A percentile compares a stretch with the other conserved stretches of the same genome.
Conservation (phyloP, 169 alveolate genomes). For the Plasmodium malariae region DNA sequence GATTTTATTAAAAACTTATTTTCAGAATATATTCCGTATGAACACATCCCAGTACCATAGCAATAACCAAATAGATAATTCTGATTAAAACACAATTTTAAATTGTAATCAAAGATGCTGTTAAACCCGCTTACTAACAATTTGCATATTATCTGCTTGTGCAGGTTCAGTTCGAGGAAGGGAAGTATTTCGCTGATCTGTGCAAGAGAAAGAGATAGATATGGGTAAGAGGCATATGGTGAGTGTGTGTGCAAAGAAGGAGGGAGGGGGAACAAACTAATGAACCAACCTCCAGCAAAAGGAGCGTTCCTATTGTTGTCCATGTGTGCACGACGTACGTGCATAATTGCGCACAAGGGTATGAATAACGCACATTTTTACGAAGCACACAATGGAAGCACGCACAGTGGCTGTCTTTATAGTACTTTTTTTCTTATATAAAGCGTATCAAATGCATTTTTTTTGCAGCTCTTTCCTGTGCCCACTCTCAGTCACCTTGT, state of each 20-base stretch:
- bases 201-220: not conserved
- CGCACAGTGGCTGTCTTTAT: too few relatives aligned
- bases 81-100: slow-evolving; percentile 63
- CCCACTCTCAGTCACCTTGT: too few relatives aligned
- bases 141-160: slow-evolving; percentile 76
- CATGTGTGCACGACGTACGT: too few relatives aligned
- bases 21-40: slow-evolving; percentile 58
- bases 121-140: slow-evolving; percentile 68
- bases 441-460: not conserved
- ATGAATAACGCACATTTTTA: too few relatives aligned
- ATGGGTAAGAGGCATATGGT: not conserved
- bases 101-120: slow-evolving; percentile 60
- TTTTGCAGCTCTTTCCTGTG: not conserved
- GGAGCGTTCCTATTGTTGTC: too few relatives aligned
- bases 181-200: slow-evolving; percentile 76
- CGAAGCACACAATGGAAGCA: too few relatives aligned
- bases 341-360: too few relatives aligned
- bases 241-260: not conserved
- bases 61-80: slow-evolving; percentile 63
- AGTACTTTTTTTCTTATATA: not conserved
- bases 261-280: not conserved
- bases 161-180: slow-evolving; percentile 74
- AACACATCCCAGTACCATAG: slow-evolving; percentile 66
- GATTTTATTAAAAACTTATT: slow-evolving; percentile 66
- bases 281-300: too few relatives aligned